A percentile compares a stretch with the other conserved stretches of the same genome.
Evolutionary conservation across 164 flowering plant genomes (phyloP).

Genomic region (Hamamelis virginiana): DNA sequence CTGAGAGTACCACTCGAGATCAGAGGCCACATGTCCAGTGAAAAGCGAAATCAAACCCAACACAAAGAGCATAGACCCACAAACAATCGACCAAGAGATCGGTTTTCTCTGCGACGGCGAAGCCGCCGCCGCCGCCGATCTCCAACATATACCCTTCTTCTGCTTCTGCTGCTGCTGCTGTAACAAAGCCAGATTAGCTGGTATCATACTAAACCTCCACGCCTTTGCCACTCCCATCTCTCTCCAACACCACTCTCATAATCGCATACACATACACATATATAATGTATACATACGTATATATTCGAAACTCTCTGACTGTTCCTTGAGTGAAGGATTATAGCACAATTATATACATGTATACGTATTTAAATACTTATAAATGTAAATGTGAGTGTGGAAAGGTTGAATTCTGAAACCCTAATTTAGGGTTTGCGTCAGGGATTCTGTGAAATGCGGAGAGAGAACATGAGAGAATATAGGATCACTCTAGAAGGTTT

Average conservation of each 20-base stretch:
- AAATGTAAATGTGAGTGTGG: background rate
- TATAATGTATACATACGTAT: background rate
- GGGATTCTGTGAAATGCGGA: background rate
- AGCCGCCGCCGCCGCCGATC: slow-evolving; percentile 14
- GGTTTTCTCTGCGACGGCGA: slow-evolving; percentile 28
- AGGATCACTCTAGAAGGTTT: background rate
- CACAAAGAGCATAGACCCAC: slow-evolving; percentile 74
- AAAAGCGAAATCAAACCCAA: slow-evolving; percentile 80
- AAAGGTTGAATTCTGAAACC: background rate
- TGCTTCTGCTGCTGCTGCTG: slow-evolving; percentile 33
- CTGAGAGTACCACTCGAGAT: slow-evolving; percentile 87
- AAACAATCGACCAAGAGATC: slow-evolving; percentile 52
- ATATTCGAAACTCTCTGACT: background rate
- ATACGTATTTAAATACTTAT: background rate
- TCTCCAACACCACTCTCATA: background rate
- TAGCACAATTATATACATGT: background rate
- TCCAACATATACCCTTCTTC: slow-evolving; percentile 32
- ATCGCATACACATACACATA: background rate
- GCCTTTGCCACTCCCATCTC: slow-evolving; percentile 36
- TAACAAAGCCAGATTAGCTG: slow-evolving; percentile 32
- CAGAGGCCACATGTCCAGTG: slow-evolving; percentile 76
- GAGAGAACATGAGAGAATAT: background rate
- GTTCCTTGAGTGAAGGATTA: background rate
- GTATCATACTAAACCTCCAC: slow-evolving; percentile 22
- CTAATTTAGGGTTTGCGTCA: background rate